Conservation (phyloP, 2,329 filamentous ascomycete genomes). For the Aspergillus neoniger region DNA sequence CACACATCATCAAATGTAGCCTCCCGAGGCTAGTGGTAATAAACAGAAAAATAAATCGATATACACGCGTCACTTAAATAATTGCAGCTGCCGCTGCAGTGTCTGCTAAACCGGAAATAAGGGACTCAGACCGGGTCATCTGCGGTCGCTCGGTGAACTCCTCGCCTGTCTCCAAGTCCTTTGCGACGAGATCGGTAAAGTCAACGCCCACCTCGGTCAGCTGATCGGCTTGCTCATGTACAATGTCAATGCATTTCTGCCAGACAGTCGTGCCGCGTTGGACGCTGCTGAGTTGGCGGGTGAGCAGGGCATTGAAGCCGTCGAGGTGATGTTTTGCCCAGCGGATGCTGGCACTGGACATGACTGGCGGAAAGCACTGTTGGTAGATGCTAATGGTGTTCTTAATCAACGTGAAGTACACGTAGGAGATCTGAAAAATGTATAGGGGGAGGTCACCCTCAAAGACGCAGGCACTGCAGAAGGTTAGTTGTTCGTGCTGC, state of each 20-base stretch:
- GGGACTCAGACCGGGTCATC: conserved; percentile 29
- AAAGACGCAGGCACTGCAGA: conserved; percentile 81
- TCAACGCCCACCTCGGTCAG: conserved; percentile 85
- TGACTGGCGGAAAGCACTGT: conserved; percentile 76
- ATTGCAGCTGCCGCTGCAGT: conserved; percentile 12
- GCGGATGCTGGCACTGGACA: conserved; percentile 93
- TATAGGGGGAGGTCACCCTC: conserved; percentile 90
- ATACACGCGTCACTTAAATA: not conserved
- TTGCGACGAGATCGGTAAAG: conserved; percentile 78
- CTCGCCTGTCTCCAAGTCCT: conserved; percentile 43
- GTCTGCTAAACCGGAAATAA: conserved; percentile 24
- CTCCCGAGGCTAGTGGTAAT: not conserved
- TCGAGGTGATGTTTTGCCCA: conserved; percentile 98
- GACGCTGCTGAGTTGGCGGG: conserved; percentile 82
- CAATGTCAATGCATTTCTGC: conserved; percentile 79
- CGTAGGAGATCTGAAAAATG: conserved; percentile 92
- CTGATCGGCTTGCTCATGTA: conserved; percentile 76
- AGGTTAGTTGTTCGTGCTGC: conserved; percentile 19
- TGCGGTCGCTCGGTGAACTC: conserved; percentile 22
- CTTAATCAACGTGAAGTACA: conserved; percentile 91
- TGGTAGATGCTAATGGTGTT: conserved; percentile 93
- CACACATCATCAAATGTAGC: not conserved
- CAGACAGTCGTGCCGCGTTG: conserved; percentile 74
- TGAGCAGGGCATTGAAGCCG: conserved; percentile 80
- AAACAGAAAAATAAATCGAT: not conserved